Base-by-base conservation (phyloP, 768 basidiomycete genomes). In the Daedaleopsis sinensis region DNA sequence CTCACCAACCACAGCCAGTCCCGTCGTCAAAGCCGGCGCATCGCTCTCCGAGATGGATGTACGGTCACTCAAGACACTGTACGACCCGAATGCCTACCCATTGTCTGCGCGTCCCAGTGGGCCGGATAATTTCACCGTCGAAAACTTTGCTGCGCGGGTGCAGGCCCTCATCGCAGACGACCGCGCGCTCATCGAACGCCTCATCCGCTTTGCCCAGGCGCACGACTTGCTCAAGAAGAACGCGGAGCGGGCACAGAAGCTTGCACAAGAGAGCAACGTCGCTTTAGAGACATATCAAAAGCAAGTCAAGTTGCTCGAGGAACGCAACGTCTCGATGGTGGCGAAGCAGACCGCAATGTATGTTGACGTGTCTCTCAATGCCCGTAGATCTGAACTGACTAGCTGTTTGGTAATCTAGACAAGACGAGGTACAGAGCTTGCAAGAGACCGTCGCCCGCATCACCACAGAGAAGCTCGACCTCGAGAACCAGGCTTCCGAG, bases 221-320 rank as follows among this genome's bases (percentile, higher is more conserved):
- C 90, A 96, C 61, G 94, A 96, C 65, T 70, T 96, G 65, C 81
- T 96, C 62, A 96, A 94, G 82, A 91, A 89, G 77, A 95, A 94
- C 70, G 93, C 94, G 19, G 93, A 94, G 69, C 81, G 93, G 52
- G 94, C 93, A 21, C 91, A 95, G 79, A 94, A 93, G 74, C 81
- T 96, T 32, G 91, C 93, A 4, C 88, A 90, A 72, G 94, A 95
- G 53, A 91, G 89, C 43, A 87, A 85, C 61, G 73, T 70, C 19
- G 92, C 89, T 24, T 75, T 97, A 44, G 93, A 94, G 78, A 94
- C 89, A 18, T 96, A 97, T 70, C 92, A 96, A 78, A 89, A 88
- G 75, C 94, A 96, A 70, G 88, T 96, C 4, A 81, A 83, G 68
- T 84, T 81, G 23, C 78, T 96, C 58, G 93, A 95, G 68, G 91